Evolutionary conservation across 2,329 filamentous ascomycete genomes (phyloP).

Genomic region (Ophiobolus disseminans): DNA sequence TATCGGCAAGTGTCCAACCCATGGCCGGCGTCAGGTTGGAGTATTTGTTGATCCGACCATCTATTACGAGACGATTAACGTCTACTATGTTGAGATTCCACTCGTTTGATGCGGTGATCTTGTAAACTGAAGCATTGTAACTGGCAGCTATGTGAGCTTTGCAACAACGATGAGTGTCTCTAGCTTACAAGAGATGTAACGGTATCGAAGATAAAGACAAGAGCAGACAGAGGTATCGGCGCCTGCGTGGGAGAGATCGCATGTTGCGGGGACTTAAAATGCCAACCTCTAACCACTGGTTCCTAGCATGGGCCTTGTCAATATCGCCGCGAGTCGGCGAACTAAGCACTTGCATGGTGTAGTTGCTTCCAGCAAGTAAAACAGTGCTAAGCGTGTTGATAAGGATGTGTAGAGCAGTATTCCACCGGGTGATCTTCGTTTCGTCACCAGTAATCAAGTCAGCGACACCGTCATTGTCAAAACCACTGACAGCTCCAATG

Average conservation of each 20-base stretch:
- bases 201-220: constrained; percentile 41
- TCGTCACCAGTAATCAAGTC: neutral
- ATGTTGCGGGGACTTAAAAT: constrained; percentile 52
- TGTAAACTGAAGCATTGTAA: constrained; percentile 29
- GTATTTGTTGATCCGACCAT: too few species aligned
- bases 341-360: constrained; percentile 33
- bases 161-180: too few species aligned
- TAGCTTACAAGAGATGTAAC: constrained; percentile 49
- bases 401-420: constrained; percentile 49
- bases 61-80: neutral
- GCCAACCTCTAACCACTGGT: constrained; percentile 51
- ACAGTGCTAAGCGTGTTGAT: constrained; percentile 56
- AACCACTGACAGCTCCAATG: neutral
- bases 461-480: constrained; percentile 1
- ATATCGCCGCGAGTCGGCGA: constrained; percentile 30
- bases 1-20: neutral
- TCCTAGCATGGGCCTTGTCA: constrained; percentile 27
- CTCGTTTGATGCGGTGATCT: constrained; percentile 13
- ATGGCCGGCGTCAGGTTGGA: too few species aligned
- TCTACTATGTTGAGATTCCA: constrained; percentile 16
- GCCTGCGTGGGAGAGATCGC: neutral
- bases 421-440: constrained; percentile 3
- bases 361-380: constrained; percentile 26
- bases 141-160: constrained; percentile 9
- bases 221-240: constrained; percentile 6